Percentiles rank a stretch among this genome's conserved stretches.
These are phyloP conservation scores for Rhododendron vialii DNA, from an alignment of 148 eudicot genomes.

Conservation along the genomic window DNA sequence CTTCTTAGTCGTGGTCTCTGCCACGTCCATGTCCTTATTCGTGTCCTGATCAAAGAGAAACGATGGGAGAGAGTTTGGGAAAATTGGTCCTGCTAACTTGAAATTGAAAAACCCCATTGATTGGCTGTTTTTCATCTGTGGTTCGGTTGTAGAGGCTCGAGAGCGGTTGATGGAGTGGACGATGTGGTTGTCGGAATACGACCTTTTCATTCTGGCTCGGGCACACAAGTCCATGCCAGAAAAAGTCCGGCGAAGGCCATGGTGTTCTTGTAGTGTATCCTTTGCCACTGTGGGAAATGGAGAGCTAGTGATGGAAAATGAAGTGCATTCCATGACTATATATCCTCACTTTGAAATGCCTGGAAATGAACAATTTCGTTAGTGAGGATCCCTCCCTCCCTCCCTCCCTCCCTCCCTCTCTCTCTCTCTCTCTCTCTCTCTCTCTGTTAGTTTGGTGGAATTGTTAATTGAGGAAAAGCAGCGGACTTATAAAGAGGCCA, in stretches of 20 bases:
- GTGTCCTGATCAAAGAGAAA: constrained; percentile 37
- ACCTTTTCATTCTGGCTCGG: constrained; percentile 30
- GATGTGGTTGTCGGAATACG: constrained; percentile 52
- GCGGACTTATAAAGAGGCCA: not conserved
- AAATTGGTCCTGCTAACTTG: constrained; percentile 23
- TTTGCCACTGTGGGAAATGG: constrained; percentile 12
- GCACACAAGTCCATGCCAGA: constrained; percentile 31
- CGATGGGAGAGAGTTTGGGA: constrained; percentile 33
- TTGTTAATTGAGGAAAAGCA: constrained; percentile 3
- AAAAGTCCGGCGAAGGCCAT: constrained; percentile 21
- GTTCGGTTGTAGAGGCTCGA: constrained; percentile 25
- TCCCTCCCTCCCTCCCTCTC: not conserved
- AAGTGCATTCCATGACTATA: constrained; percentile 32
- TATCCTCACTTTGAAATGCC: not conserved
- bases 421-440: not conserved
- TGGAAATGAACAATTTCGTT: not conserved
- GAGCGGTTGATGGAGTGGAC: constrained; percentile 27
- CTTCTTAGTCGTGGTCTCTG: not conserved
- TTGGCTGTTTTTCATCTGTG: constrained; percentile 31
- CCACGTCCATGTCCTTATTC: constrained; percentile 11
- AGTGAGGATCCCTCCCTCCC: constrained; percentile 5
- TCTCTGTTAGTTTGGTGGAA: not conserved
- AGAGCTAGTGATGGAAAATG: constrained; percentile 23
- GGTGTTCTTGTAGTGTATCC: constrained; percentile 20
- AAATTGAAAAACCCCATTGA: constrained; percentile 44